These are phyloP conservation scores for Parasitella parasitica DNA, from an alignment of 371 early-diverging fungal species.

Conservation along the genomic window DNA sequence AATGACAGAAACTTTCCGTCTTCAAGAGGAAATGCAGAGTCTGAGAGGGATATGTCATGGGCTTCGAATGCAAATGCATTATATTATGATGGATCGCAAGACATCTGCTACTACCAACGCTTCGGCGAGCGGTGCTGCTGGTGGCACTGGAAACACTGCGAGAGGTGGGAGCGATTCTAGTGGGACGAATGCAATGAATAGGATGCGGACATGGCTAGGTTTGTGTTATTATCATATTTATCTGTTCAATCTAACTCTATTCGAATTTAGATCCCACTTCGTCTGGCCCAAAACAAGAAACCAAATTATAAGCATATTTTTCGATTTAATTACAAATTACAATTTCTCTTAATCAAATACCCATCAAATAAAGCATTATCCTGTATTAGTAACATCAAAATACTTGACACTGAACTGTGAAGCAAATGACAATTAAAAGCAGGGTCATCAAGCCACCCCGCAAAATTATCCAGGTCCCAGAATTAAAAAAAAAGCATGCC, in stretches of 20 bases:
- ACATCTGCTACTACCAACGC: not conserved
- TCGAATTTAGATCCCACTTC: slow-evolving; percentile 16
- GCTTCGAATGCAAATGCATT: slow-evolving; percentile 71
- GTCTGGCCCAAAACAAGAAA: slow-evolving; percentile 36
- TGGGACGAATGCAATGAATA: slow-evolving; percentile 11
- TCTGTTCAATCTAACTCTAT: too few species aligned
- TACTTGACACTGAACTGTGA: too few species aligned
- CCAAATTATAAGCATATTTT: slow-evolving; percentile 25
- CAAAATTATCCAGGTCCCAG: not conserved
- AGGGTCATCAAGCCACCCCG: not conserved
- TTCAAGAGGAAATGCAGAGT: slow-evolving; percentile 72
- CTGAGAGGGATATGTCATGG: slow-evolving; percentile 65
- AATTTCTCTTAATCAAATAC: not conserved
- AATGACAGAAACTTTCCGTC: slow-evolving; percentile 65
- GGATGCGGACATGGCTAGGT: slow-evolving; percentile 37
- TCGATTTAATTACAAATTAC: not conserved
- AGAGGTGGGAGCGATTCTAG: not conserved
- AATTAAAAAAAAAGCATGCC: not conserved
- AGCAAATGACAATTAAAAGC: too few species aligned
- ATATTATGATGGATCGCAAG: slow-evolving; percentile 56
- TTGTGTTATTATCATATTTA: not conserved
- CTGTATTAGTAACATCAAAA: not conserved
- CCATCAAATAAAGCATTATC: not conserved
- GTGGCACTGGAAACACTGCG: not conserved
- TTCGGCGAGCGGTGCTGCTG: not conserved